phyloP scores from a whole-genome alignment of 139 green algal species.

The Chloropicon primus region DNA sequence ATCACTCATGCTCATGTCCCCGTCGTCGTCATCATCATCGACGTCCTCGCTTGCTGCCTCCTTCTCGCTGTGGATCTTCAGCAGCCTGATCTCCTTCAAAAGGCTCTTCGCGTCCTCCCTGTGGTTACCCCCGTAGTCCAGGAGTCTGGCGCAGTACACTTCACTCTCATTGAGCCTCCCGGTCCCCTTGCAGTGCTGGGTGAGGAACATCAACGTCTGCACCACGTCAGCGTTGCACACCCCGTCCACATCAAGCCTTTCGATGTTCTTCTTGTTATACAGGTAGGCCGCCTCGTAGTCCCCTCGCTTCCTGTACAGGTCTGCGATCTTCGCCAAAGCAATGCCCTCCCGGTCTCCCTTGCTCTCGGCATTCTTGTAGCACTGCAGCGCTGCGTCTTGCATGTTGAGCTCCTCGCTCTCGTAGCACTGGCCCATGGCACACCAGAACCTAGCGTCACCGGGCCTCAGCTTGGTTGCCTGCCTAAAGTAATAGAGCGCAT shows the following conservation, averaged over 20 bases:
- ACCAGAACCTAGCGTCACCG: conserved; percentile 91
- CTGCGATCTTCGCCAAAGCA: conserved; percentile 57
- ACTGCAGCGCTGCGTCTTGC: conserved; percentile 41
- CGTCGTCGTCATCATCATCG: neutral
- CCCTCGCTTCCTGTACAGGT: conserved; percentile 1
- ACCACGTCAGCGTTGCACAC: neutral
- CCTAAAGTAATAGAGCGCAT: conserved; percentile 78
- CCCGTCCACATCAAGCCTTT: neutral
- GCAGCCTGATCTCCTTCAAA: conserved; percentile 53
- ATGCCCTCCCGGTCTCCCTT: conserved; percentile 71
- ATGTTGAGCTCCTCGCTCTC: conserved; percentile 49
- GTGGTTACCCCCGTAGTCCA: conserved; percentile 61
- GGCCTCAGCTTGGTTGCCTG: conserved; percentile 61
- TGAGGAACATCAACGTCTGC: neutral
- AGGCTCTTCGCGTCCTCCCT: conserved; percentile 75
- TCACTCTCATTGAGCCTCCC: conserved; percentile 42
- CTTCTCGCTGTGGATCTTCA: neutral
- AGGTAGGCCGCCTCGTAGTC: neutral
- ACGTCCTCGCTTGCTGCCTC: neutral
- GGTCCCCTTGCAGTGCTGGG: conserved; percentile 13
- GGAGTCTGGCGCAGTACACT: conserved; percentile 45
- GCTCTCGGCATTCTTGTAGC: conserved; percentile 63
- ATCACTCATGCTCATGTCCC: neutral
- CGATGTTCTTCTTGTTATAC: neutral
- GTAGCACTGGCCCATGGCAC: conserved; percentile 90